These are phyloP conservation scores for Aspergillus taichungensis DNA, from an alignment of 495 filamentous ascomycete genomes.

Conservation along the genomic window DNA sequence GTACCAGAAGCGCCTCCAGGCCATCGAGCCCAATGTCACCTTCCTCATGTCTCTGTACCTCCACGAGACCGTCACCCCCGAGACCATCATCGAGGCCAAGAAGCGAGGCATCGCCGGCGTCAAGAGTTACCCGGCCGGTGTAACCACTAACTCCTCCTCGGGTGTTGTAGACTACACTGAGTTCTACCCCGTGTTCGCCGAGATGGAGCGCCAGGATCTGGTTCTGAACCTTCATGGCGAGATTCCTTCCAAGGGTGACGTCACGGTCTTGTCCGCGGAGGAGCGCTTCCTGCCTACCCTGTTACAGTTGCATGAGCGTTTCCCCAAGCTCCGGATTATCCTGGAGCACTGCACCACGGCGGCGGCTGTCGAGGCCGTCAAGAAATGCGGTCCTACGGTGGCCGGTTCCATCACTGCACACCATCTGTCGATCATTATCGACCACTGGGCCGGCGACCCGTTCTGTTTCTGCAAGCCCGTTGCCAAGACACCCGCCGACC, in stretches of 20 bases:
- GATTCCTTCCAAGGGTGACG: slow-evolving; percentile 38
- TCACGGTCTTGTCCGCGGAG: slow-evolving; percentile 75
- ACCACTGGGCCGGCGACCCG: slow-evolving; percentile 66
- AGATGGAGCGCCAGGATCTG: slow-evolving; percentile 62
- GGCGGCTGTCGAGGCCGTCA: slow-evolving; percentile 71
- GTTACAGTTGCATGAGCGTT: slow-evolving; percentile 57
- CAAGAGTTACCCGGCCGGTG: slow-evolving; percentile 56
- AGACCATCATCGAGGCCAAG: slow-evolving; percentile 66
- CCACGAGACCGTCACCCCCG: slow-evolving; percentile 66
- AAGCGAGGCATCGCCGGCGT: slow-evolving; percentile 38
- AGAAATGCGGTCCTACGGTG: slow-evolving; percentile 65
- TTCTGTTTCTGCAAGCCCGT: slow-evolving; percentile 86
- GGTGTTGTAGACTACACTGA: slow-evolving; percentile 66
- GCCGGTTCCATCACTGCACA: slow-evolving; percentile 59
- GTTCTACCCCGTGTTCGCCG: slow-evolving; percentile 71
- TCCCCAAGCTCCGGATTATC: slow-evolving; percentile 75
- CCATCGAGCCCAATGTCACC: slow-evolving; percentile 61
- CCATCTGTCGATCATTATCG: slow-evolving; percentile 69
- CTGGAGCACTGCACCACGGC: slow-evolving; percentile 72
- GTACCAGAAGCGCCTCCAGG: slow-evolving; percentile 59
- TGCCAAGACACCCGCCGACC: slow-evolving; percentile 65
- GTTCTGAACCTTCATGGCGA: slow-evolving; percentile 59
- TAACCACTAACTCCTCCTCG: slow-evolving; percentile 75
- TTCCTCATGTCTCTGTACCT: slow-evolving; percentile 90
- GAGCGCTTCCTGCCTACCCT: slow-evolving; percentile 72